Evolutionary conservation across 176 grass and related monocot genomes (phyloP).

Genomic region (Panicum miliaceum): DNA sequence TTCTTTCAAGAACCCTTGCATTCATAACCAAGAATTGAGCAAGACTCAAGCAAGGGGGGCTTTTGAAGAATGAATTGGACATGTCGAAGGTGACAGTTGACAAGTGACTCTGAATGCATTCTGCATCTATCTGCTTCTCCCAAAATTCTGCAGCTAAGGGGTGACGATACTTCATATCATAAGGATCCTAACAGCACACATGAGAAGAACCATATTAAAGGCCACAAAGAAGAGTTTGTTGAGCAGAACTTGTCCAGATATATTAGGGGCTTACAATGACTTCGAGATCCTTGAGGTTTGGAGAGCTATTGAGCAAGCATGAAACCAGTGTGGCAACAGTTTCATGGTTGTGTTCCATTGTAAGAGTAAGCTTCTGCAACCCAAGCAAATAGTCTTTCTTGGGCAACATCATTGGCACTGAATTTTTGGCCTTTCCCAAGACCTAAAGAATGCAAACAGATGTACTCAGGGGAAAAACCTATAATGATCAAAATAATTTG

Average conservation of each 20-base stretch:
- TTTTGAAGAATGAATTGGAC: neutral
- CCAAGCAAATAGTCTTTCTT: conserved; percentile 21
- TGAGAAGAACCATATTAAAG: neutral
- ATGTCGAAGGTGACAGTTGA: conserved; percentile 20
- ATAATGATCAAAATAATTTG: neutral
- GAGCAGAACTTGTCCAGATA: neutral
- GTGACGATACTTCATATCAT: neutral
- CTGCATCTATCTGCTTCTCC: neutral
- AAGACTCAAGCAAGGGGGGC: neutral
- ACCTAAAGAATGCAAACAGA: conserved; percentile 4
- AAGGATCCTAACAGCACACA: neutral
- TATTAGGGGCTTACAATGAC: conserved; percentile 20
- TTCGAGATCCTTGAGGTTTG: conserved; percentile 26
- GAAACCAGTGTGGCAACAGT: conserved; percentile 5
- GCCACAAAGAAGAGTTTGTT: neutral
- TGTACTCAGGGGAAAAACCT: neutral
- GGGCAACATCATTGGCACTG: conserved; percentile 19
- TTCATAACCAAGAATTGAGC: neutral
- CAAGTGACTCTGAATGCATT: conserved; percentile 10
- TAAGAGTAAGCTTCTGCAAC: conserved; percentile 30
- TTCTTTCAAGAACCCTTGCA: neutral
- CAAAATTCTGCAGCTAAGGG: neutral
- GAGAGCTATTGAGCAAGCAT: conserved; percentile 42
- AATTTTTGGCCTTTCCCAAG: neutral
- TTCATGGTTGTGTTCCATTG: neutral